phyloP scores from a whole-genome alignment of 257 asterid species.

The Salvia splendens region DNA sequence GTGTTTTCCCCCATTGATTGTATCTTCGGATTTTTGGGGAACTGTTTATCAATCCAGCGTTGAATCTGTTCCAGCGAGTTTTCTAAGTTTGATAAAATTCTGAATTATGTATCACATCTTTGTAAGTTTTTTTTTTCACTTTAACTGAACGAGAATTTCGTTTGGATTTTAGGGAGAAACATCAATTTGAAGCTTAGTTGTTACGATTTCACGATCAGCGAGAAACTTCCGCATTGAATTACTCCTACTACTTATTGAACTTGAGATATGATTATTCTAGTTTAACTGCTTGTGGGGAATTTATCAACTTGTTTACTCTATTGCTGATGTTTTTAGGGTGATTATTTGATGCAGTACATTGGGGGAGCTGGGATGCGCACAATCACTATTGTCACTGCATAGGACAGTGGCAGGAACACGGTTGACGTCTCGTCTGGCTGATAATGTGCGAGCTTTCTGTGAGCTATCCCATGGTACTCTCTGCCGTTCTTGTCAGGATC shows the following conservation, averaged over 20 bases:
- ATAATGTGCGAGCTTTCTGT: slow-evolving; percentile 77
- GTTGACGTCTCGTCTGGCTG: slow-evolving; percentile 70
- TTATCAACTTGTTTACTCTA: background rate
- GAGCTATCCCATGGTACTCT: slow-evolving; percentile 97
- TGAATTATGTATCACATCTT: background rate
- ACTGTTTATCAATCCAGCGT: background rate
- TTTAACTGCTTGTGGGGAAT: slow-evolving; percentile 5
- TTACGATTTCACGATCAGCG: background rate
- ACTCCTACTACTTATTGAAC: background rate
- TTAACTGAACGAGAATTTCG: background rate
- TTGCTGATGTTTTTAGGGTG: slow-evolving; percentile 9
- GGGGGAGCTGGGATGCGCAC: slow-evolving; percentile 74
- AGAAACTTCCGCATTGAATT: slow-evolving; percentile 1
- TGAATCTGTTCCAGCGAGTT: background rate
- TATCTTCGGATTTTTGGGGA: background rate
- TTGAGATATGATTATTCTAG: background rate
- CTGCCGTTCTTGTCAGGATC: slow-evolving; percentile 98
- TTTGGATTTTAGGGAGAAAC: background rate
- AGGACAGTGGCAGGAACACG: slow-evolving; percentile 46
- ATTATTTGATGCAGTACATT: slow-evolving; percentile 57
- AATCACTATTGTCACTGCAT: slow-evolving; percentile 70
- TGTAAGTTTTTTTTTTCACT: background rate
- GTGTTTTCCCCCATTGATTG: background rate
- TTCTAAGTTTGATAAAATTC: background rate
- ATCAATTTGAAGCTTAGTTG: background rate